Evolutionary conservation across 768 basidiomycete species (phyloP).

Genomic region (Pisolithus microcarpus): DNA sequence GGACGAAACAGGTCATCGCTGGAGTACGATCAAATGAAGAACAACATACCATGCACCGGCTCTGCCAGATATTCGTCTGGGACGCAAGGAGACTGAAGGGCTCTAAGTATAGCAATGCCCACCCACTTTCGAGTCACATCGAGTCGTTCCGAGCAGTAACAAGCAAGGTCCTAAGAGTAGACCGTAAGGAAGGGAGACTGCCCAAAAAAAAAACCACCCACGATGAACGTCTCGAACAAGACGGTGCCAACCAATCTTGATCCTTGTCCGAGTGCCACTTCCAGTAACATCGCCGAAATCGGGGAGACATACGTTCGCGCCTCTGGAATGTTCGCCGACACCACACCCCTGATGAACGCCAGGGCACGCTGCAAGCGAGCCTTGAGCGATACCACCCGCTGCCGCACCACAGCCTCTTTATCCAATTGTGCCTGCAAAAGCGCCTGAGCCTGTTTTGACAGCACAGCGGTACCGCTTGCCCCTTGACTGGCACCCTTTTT

Average conservation of each 20-base stretch:
- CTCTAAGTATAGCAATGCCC: constrained; percentile 78
- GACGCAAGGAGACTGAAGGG: constrained; percentile 54
- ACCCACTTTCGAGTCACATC: constrained; percentile 64
- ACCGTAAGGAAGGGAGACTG: neutral
- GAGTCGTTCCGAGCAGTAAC: constrained; percentile 67
- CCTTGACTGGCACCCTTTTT: constrained; percentile 56
- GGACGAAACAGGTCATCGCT: neutral
- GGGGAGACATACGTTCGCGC: constrained; percentile 51
- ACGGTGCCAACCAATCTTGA: constrained; percentile 51
- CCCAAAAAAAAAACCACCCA: constrained; percentile 32
- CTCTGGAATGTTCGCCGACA: constrained; percentile 42
- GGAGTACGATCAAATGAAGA: neutral
- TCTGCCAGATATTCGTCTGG: constrained; percentile 72
- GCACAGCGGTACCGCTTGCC: constrained; percentile 19
- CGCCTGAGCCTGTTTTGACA: constrained; percentile 82
- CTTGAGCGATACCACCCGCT: constrained; percentile 49
- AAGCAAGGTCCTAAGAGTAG: constrained; percentile 50
- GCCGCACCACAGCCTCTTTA: constrained; percentile 67
- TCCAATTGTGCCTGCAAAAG: constrained; percentile 79
- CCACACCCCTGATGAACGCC: constrained; percentile 57
- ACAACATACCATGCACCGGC: constrained; percentile 37
- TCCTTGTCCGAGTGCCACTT: constrained; percentile 56
- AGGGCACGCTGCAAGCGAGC: constrained; percentile 58
- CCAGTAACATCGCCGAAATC: constrained; percentile 54
- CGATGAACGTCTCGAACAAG: constrained; percentile 76